A percentile compares a stretch with the other conserved stretches of the same genome.
Conservation (phyloP, 148 eudicot genomes). For the Rhododendron vialii region DNA sequence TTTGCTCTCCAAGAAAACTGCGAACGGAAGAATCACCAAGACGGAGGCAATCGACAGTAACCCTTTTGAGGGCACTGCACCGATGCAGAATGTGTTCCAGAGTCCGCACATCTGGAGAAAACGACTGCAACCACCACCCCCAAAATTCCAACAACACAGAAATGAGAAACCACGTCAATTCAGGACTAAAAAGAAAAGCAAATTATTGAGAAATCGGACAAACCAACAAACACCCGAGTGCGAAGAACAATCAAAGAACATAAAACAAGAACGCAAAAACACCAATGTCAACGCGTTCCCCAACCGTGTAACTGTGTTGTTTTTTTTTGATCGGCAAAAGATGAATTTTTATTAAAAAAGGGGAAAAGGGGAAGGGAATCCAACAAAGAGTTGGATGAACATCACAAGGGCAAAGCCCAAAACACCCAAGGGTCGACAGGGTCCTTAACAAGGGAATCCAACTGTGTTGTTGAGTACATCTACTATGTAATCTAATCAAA, state of each 20-base stretch:
- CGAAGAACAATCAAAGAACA: neutral
- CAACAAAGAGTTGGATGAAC: no score
- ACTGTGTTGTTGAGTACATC: neutral
- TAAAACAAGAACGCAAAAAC: neutral
- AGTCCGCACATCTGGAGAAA: conserved; percentile 33
- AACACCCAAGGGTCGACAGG: no score
- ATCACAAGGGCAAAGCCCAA: no score
- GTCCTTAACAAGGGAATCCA: no score
- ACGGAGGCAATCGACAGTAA: conserved; percentile 43
- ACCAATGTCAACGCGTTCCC: no score
- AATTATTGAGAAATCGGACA: neutral
- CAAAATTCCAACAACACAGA: neutral
- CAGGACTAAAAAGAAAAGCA: neutral
- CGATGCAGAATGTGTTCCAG: conserved; percentile 18
- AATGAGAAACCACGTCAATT: neutral
- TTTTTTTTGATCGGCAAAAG: no score
- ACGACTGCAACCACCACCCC: conserved; percentile 21
- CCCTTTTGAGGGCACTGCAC: conserved; percentile 17
- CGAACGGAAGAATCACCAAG: conserved; percentile 20
- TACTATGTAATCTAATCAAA: neutral
- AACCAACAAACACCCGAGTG: no score
- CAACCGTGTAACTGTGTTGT: no score
- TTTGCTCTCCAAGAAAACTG: conserved; percentile 25
- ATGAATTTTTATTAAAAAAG: no score
- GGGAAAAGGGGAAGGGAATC: no score